Conservation (phyloP, 805 yeast genomes). For the Millerozyma acaciae region DNA sequence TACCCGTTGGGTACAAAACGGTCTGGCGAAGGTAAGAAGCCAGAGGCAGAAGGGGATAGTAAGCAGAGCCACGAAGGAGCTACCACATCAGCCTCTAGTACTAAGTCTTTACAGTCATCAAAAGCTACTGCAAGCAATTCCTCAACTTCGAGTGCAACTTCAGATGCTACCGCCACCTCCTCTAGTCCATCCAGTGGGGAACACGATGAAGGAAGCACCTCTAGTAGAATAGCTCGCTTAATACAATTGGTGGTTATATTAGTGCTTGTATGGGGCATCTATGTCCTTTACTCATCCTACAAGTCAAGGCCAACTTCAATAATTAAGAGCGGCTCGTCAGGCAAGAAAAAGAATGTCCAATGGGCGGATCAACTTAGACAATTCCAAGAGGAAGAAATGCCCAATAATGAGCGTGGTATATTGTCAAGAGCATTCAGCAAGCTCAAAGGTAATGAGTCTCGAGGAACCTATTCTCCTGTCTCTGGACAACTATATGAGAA, state of each 20-base stretch:
- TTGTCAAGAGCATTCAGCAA: constrained; percentile 32
- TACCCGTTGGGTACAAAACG: constrained; percentile 27
- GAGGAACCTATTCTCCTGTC: constrained; percentile 26
- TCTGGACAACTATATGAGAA: constrained; percentile 23
- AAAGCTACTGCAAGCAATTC: neutral
- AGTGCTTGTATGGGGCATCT: constrained; percentile 39
- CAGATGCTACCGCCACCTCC: neutral
- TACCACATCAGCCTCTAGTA: neutral
- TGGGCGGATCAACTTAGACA: constrained; percentile 44
- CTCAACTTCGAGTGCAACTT: neutral
- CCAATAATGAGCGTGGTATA: constrained; percentile 31
- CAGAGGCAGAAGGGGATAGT: no score
- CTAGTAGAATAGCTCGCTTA: constrained; percentile 30
- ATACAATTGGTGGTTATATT: constrained; percentile 38
- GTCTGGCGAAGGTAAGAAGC: constrained; percentile 2
- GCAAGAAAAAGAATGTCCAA: constrained; percentile 42
- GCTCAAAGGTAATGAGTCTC: constrained; percentile 23
- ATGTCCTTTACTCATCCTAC: constrained; percentile 34
- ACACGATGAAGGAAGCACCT: constrained; percentile 4
- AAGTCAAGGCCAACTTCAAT: constrained; percentile 39
- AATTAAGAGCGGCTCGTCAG: constrained; percentile 31
- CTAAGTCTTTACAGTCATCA: constrained; percentile 1
- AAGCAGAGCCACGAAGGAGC: constrained; percentile 1
- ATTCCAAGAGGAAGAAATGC: constrained; percentile 28
- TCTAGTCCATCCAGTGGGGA: constrained; percentile 2